These are phyloP conservation scores for Avena insularis DNA, from an alignment of 176 grass and related monocot genomes.

Conservation along the genomic window DNA sequence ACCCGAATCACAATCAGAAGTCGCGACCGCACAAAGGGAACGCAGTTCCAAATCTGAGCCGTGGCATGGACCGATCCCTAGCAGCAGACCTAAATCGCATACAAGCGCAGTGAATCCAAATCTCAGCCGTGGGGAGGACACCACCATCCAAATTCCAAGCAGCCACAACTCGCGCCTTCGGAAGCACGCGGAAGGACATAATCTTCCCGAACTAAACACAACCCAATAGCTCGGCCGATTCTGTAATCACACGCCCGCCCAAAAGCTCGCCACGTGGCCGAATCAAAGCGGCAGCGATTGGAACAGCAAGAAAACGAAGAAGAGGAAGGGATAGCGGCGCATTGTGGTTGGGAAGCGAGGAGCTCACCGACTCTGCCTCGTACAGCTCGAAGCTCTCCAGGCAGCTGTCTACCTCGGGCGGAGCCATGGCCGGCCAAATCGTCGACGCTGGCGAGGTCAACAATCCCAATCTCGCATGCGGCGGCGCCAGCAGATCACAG, in stretches of 20 bases:
- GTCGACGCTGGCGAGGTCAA: conserved; percentile 34
- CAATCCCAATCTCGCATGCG: conserved; percentile 45
- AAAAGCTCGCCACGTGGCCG: neutral
- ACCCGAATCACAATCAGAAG: conserved; percentile 3
- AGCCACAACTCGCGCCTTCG: neutral
- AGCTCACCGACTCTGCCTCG: conserved; percentile 62
- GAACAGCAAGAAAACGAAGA: neutral
- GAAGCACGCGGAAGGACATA: neutral
- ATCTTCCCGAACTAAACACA: neutral
- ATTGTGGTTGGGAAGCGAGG: conserved; percentile 42
- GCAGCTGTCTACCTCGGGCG: conserved; percentile 9
- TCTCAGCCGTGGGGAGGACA: neutral
- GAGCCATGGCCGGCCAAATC: conserved; percentile 52
- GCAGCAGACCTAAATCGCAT: conserved; percentile 1
- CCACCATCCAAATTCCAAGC: conserved; percentile 23
- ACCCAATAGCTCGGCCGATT: neutral
- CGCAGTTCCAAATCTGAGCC: neutral
- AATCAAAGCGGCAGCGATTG: conserved; percentile 14
- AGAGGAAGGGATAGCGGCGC: neutral
- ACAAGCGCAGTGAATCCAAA: neutral
- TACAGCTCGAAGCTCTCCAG: conserved; percentile 62
- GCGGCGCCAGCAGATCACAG: conserved; percentile 47
- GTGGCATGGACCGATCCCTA: neutral
- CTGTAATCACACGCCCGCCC: neutral
- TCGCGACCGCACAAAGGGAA: neutral